Base-by-base conservation (phyloP, 176 grass and related monocot species). In the Oryza australiensis region DNA sequence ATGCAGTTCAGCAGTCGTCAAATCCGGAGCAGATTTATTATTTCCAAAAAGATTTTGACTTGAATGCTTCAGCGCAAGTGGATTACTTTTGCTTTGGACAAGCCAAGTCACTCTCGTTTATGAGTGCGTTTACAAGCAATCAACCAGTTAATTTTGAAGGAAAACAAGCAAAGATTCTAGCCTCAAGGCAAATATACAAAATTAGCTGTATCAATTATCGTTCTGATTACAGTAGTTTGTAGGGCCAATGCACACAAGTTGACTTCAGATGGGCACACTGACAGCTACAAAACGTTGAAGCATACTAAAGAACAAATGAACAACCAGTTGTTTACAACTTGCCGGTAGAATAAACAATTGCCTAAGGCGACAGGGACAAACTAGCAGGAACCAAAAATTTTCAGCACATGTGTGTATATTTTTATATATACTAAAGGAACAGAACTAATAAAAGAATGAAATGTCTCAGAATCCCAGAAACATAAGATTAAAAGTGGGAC, bases 361-460 rank as follows among this genome's bases (percentile, higher is more conserved):
- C 20, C 37, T 71, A 78, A 24, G 9, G 26, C 35, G 20, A 45
- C 20, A 33, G 43, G 53, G 14, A 1, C 68, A 85, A 34, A 49
- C 69, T 46, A 43, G 53, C 55, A 68, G 43, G 72, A 72, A 45
- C 20, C 46, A 68, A 78, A 49, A 80, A 1, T 26, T 49, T 82
- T 57, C 62, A 48, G 34, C 24, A 62, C 38, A 55, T 9, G n/a
- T 55, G 14, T 55, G 22, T 60, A 60, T 60, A 72, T 71, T 35
- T 76, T 76, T 12, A 26, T 89, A 82, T 82, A 37, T 68, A 78
- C 78, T 71, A 20, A 89, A 82, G 27, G 60, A 86, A 73, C 48
- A 42, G 46, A 74, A 86, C 49, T 40, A 89, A 89, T 62, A 18
- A 90, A 90, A 80, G 68, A 90, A 90, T 90, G 27, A 18, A 86